Percentiles rank a stretch among this genome's conserved stretches.
Evolutionary conservation across 805 yeast genomes (phyloP).

Genomic region (Pichia paraexigua): DNA sequence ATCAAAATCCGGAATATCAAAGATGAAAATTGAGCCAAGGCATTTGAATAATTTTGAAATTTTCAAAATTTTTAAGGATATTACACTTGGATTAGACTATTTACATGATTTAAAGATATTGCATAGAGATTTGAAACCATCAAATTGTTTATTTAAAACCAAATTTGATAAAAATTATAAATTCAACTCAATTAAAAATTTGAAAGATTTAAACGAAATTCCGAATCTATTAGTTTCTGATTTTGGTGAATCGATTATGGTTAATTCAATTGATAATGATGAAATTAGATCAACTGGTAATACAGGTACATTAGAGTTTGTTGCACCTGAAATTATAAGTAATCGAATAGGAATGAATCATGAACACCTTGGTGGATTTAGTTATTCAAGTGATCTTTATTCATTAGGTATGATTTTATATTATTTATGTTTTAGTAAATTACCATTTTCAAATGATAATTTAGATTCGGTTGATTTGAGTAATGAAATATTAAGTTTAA

Average conservation of each 20-base stretch:
- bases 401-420: conserved; percentile 79
- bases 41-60: conserved; percentile 50
- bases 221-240: conserved; percentile 80
- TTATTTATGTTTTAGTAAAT: conserved; percentile 58
- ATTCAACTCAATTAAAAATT: conserved; percentile 16
- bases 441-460: conserved; percentile 45
- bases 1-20: conserved; percentile 7
- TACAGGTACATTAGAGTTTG: conserved; percentile 82
- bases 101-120: conserved; percentile 68
- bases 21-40: conserved; percentile 9
- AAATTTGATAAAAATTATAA: conserved; percentile 20
- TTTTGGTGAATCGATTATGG: conserved; percentile 81
- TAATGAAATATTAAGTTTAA: conserved; percentile 18
- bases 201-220: conserved; percentile 26
- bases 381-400: conserved; percentile 69
- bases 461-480: conserved; percentile 18
- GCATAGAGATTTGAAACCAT: conserved; percentile 87
- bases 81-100: conserved; percentile 61
- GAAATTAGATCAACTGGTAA: conserved; percentile 56
- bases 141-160: conserved; percentile 63
- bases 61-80: conserved; percentile 58
- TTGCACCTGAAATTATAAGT: conserved; percentile 74
- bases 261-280: conserved; percentile 44
- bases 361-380: conserved; percentile 42
- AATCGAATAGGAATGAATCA: conserved; percentile 20